Percentiles rank a stretch among this genome's conserved stretches.
These are phyloP conservation scores for Prunella vulgaris DNA, from an alignment of 257 asterid species.

Conservation along the genomic window DNA sequence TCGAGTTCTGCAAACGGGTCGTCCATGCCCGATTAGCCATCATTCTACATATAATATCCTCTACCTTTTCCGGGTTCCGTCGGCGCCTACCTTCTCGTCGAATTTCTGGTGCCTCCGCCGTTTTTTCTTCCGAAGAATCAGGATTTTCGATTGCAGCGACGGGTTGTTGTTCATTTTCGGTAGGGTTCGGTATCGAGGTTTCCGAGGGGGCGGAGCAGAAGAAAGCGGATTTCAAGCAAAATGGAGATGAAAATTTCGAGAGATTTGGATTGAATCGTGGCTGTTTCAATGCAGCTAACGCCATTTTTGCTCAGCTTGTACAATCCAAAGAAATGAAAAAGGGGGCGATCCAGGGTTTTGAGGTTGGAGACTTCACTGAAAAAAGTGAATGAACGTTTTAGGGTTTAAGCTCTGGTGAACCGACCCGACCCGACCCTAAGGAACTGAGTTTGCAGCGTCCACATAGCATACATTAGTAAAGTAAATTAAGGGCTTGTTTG, in stretches of 20 bases:
- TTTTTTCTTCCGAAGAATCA: constrained; percentile 15
- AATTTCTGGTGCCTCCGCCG: constrained; percentile 10
- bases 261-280: constrained; percentile 29
- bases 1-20: constrained; percentile 81
- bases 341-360: constrained; percentile 22
- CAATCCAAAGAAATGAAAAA: too few species aligned
- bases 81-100: constrained; percentile 37
- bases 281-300: constrained; percentile 39
- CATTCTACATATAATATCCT: constrained; percentile 72
- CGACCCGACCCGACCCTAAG: not conserved
- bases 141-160: constrained; percentile 1
- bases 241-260: constrained; percentile 34
- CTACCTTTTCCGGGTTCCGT: constrained; percentile 46
- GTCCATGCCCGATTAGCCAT: constrained; percentile 93
- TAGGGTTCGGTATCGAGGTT: constrained; percentile 14
- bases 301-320: constrained; percentile 34
- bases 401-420: too few species aligned
- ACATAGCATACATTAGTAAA: too few species aligned
- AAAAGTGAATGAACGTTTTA: not conserved
- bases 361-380: not conserved
- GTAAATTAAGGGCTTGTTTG: too few species aligned
- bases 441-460: too few species aligned
- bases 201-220: constrained; percentile 34
- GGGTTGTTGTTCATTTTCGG: constrained; percentile 20
- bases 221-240: constrained; percentile 34